Base-by-base conservation (phyloP, 2,329 filamentous ascomycete species). In the Fusarium sp. region DNA sequence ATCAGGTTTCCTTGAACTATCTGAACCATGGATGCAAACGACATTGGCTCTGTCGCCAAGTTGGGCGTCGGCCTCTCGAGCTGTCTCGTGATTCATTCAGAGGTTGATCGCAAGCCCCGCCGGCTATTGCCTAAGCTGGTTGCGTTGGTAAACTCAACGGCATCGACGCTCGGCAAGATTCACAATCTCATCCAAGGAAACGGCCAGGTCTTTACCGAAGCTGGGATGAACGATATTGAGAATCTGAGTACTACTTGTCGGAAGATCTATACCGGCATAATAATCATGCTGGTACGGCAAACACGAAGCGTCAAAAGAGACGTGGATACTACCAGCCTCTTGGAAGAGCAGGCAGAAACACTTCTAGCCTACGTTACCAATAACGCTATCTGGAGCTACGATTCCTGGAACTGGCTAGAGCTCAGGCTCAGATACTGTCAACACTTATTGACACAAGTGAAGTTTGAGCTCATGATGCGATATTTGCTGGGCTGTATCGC, bases 401-500 rank as follows among this genome's bases (percentile, higher is more conserved):
- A 40, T 1, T 5, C 23, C 3, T 47, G 54, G 35, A 3, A 33
- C 6, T 65, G 62, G 62, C 35, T 65, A 9, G 9, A 35, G 3
- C 61, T 40, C 20, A 55, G 62, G 4, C 2, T 65, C 4, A 35
- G 15, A 3, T 39, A 44, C 4, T 65, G 49, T 4, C 19, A 43
- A 14, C 39, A 47, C 3, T 44, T 65, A 11, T 17, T 65, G 27
- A 65, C 6, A 3, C 45, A 46, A 7, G 25, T 17, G 33, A 65
- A 32, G 11, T 43, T 51, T 2, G 62, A 65, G 13, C 55, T 65
- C 20, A 13, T 55, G 4, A 13, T 65, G 1, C 61, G 61, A 1
- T 19, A 46, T 3, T 49, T 65, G 1, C 20, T 65, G 4, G 62
- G 61, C 4, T 32, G 55, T 11, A 46, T 65, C 7, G 61, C 62